phyloP scores from a whole-genome alignment of 768 basidiomycete genomes.

The Tylopilus sp. region DNA sequence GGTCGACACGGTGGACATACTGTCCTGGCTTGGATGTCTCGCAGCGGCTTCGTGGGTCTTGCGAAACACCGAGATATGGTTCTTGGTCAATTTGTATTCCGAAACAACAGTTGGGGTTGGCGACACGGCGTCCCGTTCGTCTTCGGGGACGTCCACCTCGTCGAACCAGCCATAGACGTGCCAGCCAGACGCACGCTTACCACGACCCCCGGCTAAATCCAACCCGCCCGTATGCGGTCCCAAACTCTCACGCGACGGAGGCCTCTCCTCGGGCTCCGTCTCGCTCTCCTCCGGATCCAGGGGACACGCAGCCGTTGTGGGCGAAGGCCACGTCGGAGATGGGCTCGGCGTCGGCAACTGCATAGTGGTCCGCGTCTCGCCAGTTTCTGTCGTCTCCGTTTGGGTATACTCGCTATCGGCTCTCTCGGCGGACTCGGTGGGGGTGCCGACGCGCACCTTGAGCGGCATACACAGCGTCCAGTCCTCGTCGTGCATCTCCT shows the following conservation, averaged over 20 bases:
- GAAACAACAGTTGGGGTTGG: not conserved
- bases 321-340: slow-evolving; percentile 21
- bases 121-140: not conserved
- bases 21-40: slow-evolving; percentile 27
- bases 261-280: slow-evolving; percentile 2
- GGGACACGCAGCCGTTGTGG: not conserved
- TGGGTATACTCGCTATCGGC: slow-evolving; percentile 1
- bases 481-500: slow-evolving; percentile 20
- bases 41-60: not conserved
- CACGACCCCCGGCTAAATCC: slow-evolving; percentile 28
- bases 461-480: slow-evolving; percentile 35
- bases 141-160: slow-evolving; percentile 5
- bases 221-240: slow-evolving; percentile 29
- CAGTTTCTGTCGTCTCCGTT: slow-evolving; percentile 1
- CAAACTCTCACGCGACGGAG: slow-evolving; percentile 20
- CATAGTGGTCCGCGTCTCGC: not conserved
- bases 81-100: slow-evolving; percentile 6
- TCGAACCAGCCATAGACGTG: slow-evolving; percentile 32
- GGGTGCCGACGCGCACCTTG: slow-evolving; percentile 6
- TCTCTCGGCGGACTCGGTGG: slow-evolving; percentile 1
- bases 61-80: slow-evolving; percentile 10
- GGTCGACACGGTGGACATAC: slow-evolving; percentile 22
- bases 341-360: slow-evolving; percentile 30
- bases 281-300: slow-evolving; percentile 10
- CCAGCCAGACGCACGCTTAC: slow-evolving; percentile 34